phyloP scores from a whole-genome alignment of 306 rosid species.

The Cucumis sativus region DNA sequence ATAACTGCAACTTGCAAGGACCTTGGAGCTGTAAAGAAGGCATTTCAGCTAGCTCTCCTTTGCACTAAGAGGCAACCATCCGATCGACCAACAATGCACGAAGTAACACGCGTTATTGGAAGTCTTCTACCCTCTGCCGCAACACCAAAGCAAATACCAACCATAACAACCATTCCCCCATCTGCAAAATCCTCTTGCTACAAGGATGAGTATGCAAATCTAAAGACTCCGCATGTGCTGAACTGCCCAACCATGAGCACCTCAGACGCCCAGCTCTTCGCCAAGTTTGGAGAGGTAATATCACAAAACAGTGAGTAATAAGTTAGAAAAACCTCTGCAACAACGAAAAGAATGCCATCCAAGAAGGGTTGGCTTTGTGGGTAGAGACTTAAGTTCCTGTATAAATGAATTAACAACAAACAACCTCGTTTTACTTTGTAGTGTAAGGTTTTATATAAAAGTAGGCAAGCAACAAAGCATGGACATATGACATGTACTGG shows the following conservation, averaged over 20 bases:
- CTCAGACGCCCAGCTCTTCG: slow-evolving; percentile 81
- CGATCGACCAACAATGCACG: slow-evolving; percentile 86
- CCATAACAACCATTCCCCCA: slow-evolving; percentile 15
- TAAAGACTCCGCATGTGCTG: slow-evolving; percentile 62
- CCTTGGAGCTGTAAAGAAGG: slow-evolving; percentile 67
- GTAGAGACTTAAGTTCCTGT: background rate
- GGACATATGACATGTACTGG: background rate
- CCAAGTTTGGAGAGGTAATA: slow-evolving; percentile 88
- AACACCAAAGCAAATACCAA: slow-evolving; percentile 26
- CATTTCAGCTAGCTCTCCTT: slow-evolving; percentile 74
- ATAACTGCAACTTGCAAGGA: slow-evolving; percentile 70
- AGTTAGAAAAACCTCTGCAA: background rate
- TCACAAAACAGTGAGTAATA: slow-evolving; percentile 64
- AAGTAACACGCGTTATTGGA: slow-evolving; percentile 59
- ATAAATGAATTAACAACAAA: background rate
- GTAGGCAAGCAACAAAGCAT: background rate
- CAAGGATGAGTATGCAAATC: slow-evolving; percentile 69
- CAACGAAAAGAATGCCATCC: background rate
- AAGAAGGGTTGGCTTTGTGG: slow-evolving; percentile 4
- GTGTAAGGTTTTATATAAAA: background rate
- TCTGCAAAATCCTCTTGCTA: slow-evolving; percentile 45
- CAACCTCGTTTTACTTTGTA: background rate
- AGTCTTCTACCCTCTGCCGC: slow-evolving; percentile 31
- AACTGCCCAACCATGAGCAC: slow-evolving; percentile 83
- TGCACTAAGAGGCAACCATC: slow-evolving; percentile 73